A percentile compares a stretch with the other conserved stretches of the same genome.
Conservation (phyloP, 495 filamentous ascomycete genomes). For the Podospora conica region DNA sequence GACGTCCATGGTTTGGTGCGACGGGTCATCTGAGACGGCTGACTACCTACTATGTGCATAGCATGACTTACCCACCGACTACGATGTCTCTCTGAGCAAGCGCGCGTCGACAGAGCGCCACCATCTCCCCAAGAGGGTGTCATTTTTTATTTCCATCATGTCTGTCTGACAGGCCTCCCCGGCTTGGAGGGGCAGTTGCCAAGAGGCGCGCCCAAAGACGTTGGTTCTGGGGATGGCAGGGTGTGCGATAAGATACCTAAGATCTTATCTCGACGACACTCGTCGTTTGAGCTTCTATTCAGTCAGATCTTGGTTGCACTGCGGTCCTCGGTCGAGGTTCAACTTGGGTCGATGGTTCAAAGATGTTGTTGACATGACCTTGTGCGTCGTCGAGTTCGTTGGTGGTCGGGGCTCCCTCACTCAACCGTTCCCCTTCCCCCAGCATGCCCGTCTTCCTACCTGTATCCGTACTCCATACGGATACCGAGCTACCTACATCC, state of each 20-base stretch:
- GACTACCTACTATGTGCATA: too few species aligned
- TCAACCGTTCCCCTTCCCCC: too few species aligned
- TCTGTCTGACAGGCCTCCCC: constrained; percentile 3
- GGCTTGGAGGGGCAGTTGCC: neutral
- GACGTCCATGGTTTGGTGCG: neutral
- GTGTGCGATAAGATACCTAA: neutral
- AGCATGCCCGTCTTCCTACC: too few species aligned
- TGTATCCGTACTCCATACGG: too few species aligned
- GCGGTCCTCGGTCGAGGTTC: neutral
- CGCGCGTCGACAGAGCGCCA: neutral
- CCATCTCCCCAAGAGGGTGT: neutral
- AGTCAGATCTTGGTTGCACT: neutral
- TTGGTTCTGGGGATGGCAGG: constrained; percentile 1
- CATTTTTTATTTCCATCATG: neutral
- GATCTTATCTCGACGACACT: neutral
- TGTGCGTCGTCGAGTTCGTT: too few species aligned
- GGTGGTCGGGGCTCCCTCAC: too few species aligned
- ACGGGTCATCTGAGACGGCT: neutral
- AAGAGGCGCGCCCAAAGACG: neutral
- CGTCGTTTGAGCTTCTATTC: neutral
- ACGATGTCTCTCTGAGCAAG: neutral
- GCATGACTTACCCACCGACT: neutral
- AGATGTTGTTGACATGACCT: neutral
- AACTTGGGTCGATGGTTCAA: neutral
- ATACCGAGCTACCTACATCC: neutral